Evolutionary conservation across 345 rosid species (phyloP).

Genomic region (Moricandia moricandioides): DNA sequence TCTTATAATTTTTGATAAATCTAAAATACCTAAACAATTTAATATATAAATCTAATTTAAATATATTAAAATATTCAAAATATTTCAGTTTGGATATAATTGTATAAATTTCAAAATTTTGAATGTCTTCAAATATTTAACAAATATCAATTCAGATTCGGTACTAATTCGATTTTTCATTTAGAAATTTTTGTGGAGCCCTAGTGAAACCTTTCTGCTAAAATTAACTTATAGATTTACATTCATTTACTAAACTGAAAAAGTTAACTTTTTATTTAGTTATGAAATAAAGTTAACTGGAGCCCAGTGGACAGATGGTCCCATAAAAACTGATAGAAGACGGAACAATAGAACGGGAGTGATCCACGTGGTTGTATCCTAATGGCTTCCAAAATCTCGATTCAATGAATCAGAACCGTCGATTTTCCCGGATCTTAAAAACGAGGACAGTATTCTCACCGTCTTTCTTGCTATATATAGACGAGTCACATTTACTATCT

Average conservation of each 20-base stretch:
- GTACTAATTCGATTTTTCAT: no score
- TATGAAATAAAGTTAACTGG: slow-evolving; percentile 6
- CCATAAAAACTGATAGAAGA: slow-evolving; percentile 14
- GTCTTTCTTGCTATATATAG: slow-evolving; percentile 10
- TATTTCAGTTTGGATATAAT: no score
- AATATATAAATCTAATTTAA: no score
- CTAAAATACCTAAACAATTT: no score
- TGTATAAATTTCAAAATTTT: no score
- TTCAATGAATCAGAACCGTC: slow-evolving; percentile 21
- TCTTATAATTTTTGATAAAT: no score
- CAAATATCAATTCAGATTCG: no score
- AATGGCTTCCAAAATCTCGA: not conserved
- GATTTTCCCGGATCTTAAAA: slow-evolving; percentile 18
- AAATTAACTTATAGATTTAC: no score
- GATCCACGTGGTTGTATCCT: slow-evolving; percentile 15
- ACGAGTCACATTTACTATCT: slow-evolving; percentile 7
- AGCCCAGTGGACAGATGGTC: slow-evolving; percentile 27
- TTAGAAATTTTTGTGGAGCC: no score
- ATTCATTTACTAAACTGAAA: not conserved
- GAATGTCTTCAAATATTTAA: no score
- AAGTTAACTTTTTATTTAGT: not conserved
- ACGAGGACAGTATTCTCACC: not conserved
- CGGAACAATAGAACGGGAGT: slow-evolving; percentile 15
- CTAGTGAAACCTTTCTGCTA: no score
- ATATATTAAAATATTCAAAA: no score